Base-by-base conservation (phyloP, 345 rosid genomes). In the Syzygium aqueum region DNA sequence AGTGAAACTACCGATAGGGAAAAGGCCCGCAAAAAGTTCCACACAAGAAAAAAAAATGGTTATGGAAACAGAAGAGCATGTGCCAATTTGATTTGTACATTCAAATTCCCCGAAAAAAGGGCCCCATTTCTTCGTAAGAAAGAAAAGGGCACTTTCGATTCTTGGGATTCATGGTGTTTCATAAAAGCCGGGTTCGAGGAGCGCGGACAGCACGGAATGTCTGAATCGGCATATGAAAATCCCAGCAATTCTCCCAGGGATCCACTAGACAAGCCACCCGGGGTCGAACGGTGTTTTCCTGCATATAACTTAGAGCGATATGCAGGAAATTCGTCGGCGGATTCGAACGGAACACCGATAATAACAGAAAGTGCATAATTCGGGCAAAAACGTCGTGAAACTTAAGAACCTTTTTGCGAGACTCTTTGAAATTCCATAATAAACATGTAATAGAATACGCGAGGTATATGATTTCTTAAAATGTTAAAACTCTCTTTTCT, bases 351-450 rank as follows among this genome's bases (percentile, higher is more conserved):
- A 59, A 59, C 1, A 2, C 1, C 0, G 3, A 27, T 59, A 7
- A 59, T 27, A 27, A 27, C 1, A 2, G 0, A 12, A 59, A 11
- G 4, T 2, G 8, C 27, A 57, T 23, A 6, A 25, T 57, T 23
- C 0, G 28, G 0, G n/a, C 12, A 56, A 56, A 13, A 5, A 7
- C 7, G 5, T 3, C 23, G n/a, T 23, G n/a, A 63, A 63, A 28
- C 40, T 63, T 63, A 15, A 0, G 5, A 0, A 13, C 28, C 37
- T 33, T 57, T n/a, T 51, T 11, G 52, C 4, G 19, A 0, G 73
- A 61, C 37, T 33, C 10, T 59, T 61, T n/a, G 17, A 3, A 61
- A 61, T 27, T 61, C n/a, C 33, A 6, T 27, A 28, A 61, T n/a
- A n/a, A n/a, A 61, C 0, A 14, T 14, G 4, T n/a, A 61, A 61